These are phyloP conservation scores for Lantana camara DNA, from an alignment of 257 asterid species.

Conservation along the genomic window DNA sequence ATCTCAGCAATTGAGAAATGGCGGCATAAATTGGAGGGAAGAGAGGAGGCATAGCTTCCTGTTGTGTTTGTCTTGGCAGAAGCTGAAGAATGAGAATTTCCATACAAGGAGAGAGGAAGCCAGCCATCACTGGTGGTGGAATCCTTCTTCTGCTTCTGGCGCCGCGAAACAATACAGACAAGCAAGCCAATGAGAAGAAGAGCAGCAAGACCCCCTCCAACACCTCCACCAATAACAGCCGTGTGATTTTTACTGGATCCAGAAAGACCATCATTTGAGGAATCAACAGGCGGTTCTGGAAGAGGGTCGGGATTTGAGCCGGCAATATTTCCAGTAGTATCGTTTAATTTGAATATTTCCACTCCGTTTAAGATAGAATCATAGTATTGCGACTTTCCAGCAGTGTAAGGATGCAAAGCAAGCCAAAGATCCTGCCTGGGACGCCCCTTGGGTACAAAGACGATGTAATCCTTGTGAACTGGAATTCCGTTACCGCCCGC, in stretches of 20 bases:
- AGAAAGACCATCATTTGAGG: constrained; percentile 23
- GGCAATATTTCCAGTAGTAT: constrained; percentile 64
- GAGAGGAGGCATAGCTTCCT: constrained; percentile 81
- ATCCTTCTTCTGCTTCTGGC: constrained; percentile 50
- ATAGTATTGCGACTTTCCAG: constrained; percentile 36
- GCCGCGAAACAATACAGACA: constrained; percentile 42
- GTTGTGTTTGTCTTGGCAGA: constrained; percentile 81
- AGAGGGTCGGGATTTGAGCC: constrained; percentile 82
- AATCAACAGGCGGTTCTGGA: constrained; percentile 40
- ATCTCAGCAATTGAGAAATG: constrained; percentile 88
- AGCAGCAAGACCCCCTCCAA: constrained; percentile 81
- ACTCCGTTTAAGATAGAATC: constrained; percentile 88
- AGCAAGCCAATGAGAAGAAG: constrained; percentile 58
- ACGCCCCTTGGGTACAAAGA: constrained; percentile 52
- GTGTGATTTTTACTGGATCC: constrained; percentile 39
- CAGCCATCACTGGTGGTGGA: constrained; percentile 76
- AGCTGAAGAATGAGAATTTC: constrained; percentile 78
- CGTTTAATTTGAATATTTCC: constrained; percentile 74
- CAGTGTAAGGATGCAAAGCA: constrained; percentile 56
- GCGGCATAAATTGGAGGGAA: constrained; percentile 83
- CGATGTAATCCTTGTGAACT: constrained; percentile 58
- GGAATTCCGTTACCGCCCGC: constrained; percentile 58
- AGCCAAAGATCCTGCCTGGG: constrained; percentile 79
- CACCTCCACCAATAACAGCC: constrained; percentile 71
- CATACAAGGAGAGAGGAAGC: constrained; percentile 87